Percentiles rank a stretch among this genome's conserved stretches.
Conservation (phyloP, 495 filamentous ascomycete genomes). For the Pseudomonodictys pantanalensis region DNA sequence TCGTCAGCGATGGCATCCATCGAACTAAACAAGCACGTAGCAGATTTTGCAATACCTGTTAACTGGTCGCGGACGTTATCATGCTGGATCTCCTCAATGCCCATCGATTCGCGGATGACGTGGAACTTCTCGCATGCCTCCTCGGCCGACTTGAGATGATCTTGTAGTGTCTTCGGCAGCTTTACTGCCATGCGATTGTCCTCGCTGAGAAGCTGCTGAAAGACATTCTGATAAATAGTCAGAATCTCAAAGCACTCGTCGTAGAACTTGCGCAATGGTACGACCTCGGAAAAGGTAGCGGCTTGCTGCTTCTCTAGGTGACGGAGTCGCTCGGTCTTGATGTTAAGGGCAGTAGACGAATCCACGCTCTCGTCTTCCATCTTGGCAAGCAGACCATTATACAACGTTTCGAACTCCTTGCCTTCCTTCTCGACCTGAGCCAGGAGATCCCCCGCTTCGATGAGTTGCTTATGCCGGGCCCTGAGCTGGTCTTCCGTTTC, state of each 20-base stretch:
- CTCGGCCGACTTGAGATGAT: not conserved
- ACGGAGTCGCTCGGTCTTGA: not conserved
- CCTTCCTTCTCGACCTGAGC: not conserved
- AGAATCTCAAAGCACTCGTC: not conserved
- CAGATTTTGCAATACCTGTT: not conserved
- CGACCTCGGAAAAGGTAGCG: slow-evolving; percentile 3
- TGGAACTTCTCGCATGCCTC: not conserved
- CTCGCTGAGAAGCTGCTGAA: slow-evolving; percentile 41
- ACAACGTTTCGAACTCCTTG: not conserved
- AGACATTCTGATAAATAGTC: slow-evolving; percentile 3
- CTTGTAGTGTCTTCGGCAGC: slow-evolving; percentile 2
- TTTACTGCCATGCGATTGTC: not conserved
- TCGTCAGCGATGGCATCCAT: slow-evolving; percentile 1
- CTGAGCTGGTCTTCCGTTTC: not conserved
- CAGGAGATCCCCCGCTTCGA: not conserved
- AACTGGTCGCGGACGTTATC: slow-evolving; percentile 1
- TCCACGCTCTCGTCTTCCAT: slow-evolving; percentile 1
- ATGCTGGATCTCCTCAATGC: not conserved
- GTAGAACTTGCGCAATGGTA: not conserved
- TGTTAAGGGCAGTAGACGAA: slow-evolving; percentile 1
- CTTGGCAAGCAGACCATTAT: not conserved
- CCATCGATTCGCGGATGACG: slow-evolving; percentile 5
- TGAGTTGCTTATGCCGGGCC: not conserved
- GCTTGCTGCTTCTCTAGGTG: not conserved
- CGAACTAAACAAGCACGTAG: not conserved